phyloP scores from a whole-genome alignment of 257 asterid species.

The Nicotiana attenuata region DNA sequence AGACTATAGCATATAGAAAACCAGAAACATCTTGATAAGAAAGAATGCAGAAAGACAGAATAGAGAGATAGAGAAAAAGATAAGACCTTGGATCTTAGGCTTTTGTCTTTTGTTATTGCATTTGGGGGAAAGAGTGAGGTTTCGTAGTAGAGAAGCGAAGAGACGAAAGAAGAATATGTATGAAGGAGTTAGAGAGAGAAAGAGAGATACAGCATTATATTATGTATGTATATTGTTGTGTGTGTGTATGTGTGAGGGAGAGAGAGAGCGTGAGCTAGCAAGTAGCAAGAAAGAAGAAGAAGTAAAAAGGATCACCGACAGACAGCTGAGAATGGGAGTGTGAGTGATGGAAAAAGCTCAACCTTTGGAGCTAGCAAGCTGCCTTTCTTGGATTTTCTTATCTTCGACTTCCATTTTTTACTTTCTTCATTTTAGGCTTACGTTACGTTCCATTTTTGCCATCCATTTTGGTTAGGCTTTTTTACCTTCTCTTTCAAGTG shows the following conservation, averaged over 20 bases:
- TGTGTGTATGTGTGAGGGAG: too few species aligned
- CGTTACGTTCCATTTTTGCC: neutral
- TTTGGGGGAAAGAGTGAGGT: neutral
- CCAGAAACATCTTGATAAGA: neutral
- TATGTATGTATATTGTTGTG: neutral
- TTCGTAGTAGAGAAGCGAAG: neutral
- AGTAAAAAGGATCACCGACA: conserved; percentile 12
- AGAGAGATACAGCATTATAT: neutral
- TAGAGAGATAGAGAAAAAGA: neutral
- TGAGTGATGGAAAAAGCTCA: neutral
- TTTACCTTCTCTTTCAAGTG: too few species aligned
- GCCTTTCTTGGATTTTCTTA: neutral
- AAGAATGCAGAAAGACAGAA: neutral
- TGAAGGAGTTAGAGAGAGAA: conserved; percentile 5
- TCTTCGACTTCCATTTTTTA: neutral
- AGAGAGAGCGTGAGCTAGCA: neutral
- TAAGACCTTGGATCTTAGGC: neutral
- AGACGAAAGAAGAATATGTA: neutral
- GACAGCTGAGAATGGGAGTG: neutral
- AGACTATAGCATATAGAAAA: neutral
- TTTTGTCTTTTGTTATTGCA: neutral
- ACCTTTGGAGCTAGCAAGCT: neutral
- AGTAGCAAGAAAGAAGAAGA: neutral
- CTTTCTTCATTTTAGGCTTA: neutral
- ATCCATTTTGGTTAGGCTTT: neutral